phyloP scores from a whole-genome alignment of 2,329 filamentous ascomycete species.

The Diaporthe humulicola region DNA sequence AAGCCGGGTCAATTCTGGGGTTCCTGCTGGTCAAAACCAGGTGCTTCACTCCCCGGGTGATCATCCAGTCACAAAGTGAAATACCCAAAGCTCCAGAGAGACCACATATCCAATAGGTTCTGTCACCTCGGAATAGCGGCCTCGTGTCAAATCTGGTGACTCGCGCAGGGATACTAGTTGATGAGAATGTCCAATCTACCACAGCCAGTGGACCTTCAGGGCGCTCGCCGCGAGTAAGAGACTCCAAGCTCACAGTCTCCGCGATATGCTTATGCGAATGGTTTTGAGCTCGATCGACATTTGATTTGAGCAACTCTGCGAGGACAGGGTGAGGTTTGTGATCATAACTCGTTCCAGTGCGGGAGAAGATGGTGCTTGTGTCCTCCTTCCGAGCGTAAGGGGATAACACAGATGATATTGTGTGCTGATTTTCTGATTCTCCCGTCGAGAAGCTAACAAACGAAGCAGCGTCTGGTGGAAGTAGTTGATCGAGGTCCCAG shows the following conservation, averaged over 20 bases:
- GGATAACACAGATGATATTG: neutral
- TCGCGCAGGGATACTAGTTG: neutral
- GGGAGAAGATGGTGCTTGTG: neutral
- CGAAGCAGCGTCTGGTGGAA: neutral
- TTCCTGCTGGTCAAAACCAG: conserved; percentile 56
- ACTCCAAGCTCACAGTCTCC: neutral
- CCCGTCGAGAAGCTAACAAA: neutral
- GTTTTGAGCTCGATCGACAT: neutral
- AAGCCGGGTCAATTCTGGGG: conserved; percentile 48
- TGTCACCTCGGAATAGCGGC: neutral
- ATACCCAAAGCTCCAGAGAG: conserved; percentile 31
- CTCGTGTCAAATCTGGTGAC: conserved; percentile 4
- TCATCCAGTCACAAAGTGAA: conserved; percentile 31
- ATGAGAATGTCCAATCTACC: conserved; percentile 23
- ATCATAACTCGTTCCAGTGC: neutral
- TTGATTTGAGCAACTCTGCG: neutral
- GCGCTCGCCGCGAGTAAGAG: neutral
- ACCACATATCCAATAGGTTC: conserved; percentile 33
- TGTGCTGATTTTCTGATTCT: neutral
- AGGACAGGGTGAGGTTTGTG: neutral
- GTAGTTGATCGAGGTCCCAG: neutral
- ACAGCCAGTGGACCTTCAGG: neutral
- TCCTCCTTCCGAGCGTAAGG: neutral
- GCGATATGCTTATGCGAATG: neutral
- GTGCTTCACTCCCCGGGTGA: conserved; percentile 45